Percentiles rank a stretch among this genome's conserved stretches.
Conservation (phyloP, 306 rosid genomes). For the Corylus americana region DNA sequence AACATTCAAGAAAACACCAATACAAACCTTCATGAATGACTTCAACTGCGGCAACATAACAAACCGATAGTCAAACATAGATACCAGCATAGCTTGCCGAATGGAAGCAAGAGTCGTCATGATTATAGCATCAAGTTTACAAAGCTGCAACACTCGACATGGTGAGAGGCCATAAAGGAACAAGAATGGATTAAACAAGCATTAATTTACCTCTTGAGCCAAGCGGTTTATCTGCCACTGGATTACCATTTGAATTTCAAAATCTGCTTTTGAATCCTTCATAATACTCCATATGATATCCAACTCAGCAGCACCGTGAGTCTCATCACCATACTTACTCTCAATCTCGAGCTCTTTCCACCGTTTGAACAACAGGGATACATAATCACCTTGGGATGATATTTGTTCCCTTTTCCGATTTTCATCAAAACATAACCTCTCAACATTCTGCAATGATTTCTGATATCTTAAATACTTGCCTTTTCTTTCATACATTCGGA, state of each 20-base stretch:
- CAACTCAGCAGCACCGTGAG: background rate
- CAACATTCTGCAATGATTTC: background rate
- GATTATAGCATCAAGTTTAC: too few species aligned
- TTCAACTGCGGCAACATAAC: background rate
- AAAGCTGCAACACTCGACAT: too few species aligned
- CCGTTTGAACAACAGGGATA: background rate
- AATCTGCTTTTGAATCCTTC: background rate
- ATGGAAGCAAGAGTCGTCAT: too few species aligned
- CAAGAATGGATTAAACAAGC: too few species aligned
- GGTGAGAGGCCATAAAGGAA: too few species aligned
- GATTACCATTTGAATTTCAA: background rate
- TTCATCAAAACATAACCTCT: background rate
- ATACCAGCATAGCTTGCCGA: background rate
- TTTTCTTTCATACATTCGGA: background rate
- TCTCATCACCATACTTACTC: background rate
- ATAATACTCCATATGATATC: background rate
- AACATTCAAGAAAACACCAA: background rate
- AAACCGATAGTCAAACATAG: background rate
- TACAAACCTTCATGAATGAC: background rate
- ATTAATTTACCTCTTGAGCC: background rate
- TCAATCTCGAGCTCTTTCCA: background rate
- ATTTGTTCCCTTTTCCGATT: background rate
- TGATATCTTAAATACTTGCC: background rate
- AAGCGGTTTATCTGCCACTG: background rate
- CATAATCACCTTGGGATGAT: background rate